Conservation (phyloP, 2,329 filamentous ascomycete genomes). For the Aspergillus cejpii region DNA sequence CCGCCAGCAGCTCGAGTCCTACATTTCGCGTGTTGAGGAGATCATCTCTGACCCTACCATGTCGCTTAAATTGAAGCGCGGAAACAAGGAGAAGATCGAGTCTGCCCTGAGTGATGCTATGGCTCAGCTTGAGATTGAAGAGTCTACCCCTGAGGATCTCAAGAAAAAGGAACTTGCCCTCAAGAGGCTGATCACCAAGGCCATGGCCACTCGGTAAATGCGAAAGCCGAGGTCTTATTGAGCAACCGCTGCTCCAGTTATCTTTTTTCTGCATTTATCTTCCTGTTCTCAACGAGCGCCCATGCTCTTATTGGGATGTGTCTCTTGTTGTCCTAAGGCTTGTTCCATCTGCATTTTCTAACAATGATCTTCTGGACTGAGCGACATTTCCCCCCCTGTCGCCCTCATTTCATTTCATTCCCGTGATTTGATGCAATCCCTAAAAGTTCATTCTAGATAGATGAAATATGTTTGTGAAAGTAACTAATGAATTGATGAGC, state of each 20-base stretch:
- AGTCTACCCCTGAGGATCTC: slow-evolving; percentile 82
- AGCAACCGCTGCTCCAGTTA: background rate
- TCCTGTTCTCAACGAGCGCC: background rate
- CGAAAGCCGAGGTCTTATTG: background rate
- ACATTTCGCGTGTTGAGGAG: slow-evolving; percentile 98
- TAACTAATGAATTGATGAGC: slow-evolving; percentile 29
- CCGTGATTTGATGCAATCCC: slow-evolving; percentile 19
- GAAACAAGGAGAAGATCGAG: slow-evolving; percentile 99
- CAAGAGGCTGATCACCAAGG: slow-evolving; percentile 98
- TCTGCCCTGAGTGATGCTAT: slow-evolving; percentile 93
- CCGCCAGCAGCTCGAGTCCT: slow-evolving; percentile 97
- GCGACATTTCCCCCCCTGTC: background rate
- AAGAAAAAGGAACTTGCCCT: slow-evolving; percentile 99
- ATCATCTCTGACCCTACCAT: slow-evolving; percentile 94
- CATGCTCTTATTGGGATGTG: background rate
- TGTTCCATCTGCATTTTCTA: background rate
- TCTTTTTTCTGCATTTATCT: background rate
- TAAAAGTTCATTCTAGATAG: slow-evolving; percentile 28
- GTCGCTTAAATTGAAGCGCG: slow-evolving; percentile 96
- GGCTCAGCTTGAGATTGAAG: slow-evolving; percentile 93
- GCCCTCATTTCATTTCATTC: background rate
- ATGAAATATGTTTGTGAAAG: slow-evolving; percentile 21
- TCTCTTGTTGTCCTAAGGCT: background rate
- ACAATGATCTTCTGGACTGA: background rate
- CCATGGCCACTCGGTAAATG: slow-evolving; percentile 81